Evolutionary conservation across 1,284 basidiomycete genomes (phyloP).

Genomic region (Coniferiporia sulphurascens): DNA sequence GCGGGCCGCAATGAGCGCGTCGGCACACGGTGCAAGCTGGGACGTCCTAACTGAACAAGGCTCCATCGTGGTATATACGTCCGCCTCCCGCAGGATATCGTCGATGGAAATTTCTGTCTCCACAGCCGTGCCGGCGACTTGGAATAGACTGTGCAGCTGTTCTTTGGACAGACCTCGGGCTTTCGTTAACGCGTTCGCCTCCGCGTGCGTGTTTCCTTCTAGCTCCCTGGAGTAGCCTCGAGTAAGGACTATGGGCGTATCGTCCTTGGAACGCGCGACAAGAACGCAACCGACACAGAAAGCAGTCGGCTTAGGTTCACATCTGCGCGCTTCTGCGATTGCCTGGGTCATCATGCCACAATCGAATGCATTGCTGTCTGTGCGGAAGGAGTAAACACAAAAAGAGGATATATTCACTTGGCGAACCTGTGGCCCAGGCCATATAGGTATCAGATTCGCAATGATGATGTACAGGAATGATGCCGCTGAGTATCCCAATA

Average conservation of each 20-base stretch:
- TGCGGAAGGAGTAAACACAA: background rate
- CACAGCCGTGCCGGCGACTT: conserved; percentile 23
- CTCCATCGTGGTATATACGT: conserved; percentile 95
- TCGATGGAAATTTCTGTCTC: conserved; percentile 31
- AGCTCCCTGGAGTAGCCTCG: conserved; percentile 92
- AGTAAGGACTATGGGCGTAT: conserved; percentile 52
- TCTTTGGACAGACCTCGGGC: conserved; percentile 42
- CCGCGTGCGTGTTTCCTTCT: conserved; percentile 94
- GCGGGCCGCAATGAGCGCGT: conserved; percentile 73
- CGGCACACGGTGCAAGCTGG: conserved; percentile 82
- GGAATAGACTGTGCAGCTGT: conserved; percentile 40
- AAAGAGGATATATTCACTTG: background rate
- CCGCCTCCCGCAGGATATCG: conserved; percentile 50
- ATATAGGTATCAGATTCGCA: background rate
- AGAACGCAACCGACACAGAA: conserved; percentile 95
- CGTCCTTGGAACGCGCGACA: conserved; percentile 41
- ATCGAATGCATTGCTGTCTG: conserved; percentile 26
- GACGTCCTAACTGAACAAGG: conserved; percentile 91
- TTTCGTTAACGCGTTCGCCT: conserved; percentile 90
- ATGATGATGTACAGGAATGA: too few species aligned
- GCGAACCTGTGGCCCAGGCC: background rate
- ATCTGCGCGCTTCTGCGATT: conserved; percentile 69
- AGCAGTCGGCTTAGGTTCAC: conserved; percentile 69
- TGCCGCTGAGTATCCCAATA: too few species aligned
- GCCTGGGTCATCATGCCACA: conserved; percentile 58